Conservation (phyloP, 257 asterid genomes). For the Salvia rosmarinus region DNA sequence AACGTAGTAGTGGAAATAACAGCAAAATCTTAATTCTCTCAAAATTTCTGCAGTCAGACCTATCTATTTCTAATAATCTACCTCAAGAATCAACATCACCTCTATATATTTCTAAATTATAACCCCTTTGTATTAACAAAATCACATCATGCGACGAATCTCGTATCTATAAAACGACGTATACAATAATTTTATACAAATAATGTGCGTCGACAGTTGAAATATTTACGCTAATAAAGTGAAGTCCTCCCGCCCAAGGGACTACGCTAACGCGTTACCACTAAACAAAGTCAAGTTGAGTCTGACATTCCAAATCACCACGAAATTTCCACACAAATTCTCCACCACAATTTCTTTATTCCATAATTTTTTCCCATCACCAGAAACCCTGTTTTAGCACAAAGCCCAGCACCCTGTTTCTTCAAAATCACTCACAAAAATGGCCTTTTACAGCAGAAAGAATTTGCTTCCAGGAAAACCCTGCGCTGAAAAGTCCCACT, state of each 20-base stretch:
- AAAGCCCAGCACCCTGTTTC: neutral
- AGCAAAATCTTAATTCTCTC: no score
- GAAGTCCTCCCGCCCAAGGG: neutral
- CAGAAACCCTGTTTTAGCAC: neutral
- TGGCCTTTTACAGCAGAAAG: slow-evolving; percentile 40
- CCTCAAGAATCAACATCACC: no score
- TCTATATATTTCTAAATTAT: no score
- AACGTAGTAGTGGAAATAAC: no score
- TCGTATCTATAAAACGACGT: no score
- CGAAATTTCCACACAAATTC: slow-evolving; percentile 10
- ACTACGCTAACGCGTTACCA: slow-evolving; percentile 40
- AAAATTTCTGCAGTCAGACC: no score
- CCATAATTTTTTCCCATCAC: no score
- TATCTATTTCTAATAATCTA: no score
- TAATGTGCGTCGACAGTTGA: no score
- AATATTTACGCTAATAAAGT: slow-evolving; percentile 8
- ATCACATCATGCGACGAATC: no score
- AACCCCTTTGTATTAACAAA: no score
- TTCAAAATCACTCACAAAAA: neutral
- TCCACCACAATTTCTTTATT: neutral
- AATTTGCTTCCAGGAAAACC: neutral
- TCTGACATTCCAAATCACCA: slow-evolving; percentile 20
- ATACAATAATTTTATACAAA: no score
- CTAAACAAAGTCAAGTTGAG: slow-evolving; percentile 36
- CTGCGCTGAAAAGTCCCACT: neutral